phyloP scores from a whole-genome alignment of 305 asterid genomes.

The Ajuga reptans region DNA sequence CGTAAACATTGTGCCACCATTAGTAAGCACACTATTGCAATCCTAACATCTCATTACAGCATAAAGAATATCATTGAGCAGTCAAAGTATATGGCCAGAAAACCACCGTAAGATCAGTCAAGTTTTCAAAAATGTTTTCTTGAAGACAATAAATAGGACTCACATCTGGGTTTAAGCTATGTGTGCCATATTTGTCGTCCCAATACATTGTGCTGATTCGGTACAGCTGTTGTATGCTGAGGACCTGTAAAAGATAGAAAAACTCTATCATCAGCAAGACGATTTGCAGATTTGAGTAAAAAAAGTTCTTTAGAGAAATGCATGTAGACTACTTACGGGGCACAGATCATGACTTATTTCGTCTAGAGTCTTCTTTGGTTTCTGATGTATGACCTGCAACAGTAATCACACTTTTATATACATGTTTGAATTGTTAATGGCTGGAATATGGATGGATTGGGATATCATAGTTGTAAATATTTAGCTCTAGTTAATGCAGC shows the following conservation, averaged over 20 bases:
- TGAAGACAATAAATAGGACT: conserved; percentile 23
- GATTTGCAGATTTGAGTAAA: neutral
- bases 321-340: conserved; percentile 53
- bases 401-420: conserved; percentile 19
- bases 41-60: neutral
- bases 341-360: conserved; percentile 95
- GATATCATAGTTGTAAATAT: neutral
- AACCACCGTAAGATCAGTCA: neutral
- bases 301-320: neutral
- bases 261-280: conserved; percentile 2
- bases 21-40: neutral
- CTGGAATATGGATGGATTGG: neutral
- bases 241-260: conserved; percentile 46
- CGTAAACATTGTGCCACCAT: neutral
- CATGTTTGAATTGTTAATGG: neutral
- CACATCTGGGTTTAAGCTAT: conserved; percentile 85
- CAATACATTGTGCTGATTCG: conserved; percentile 99
- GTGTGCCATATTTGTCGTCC: conserved; percentile 99
- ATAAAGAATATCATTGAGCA: neutral
- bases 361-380: conserved; percentile 91
- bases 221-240: conserved; percentile 91
- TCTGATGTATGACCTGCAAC: conserved; percentile 88
- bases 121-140: neutral
- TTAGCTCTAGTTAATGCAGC: neutral
- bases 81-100: neutral